Evolutionary conservation across 1,284 basidiomycete genomes (phyloP), one percentile per base, ranked within the genome.

Genomic region (Cutaneotrichosporon cavernicola): DNA sequence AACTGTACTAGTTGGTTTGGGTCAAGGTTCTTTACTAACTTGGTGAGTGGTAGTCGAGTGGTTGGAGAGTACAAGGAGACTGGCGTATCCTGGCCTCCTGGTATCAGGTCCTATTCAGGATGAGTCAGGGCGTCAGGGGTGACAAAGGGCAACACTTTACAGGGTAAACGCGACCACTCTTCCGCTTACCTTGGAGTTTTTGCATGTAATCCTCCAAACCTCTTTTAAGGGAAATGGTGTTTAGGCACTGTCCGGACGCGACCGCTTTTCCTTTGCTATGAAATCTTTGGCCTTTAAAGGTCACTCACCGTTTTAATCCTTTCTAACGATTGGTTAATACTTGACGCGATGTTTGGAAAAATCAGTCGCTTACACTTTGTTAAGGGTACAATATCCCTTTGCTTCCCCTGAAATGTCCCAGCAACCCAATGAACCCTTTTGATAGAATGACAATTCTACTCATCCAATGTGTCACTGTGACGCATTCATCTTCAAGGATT

Each of bases 321-420:
- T 38, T 14, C n/a, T 34, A 11, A 3, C 32, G 18, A 55, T 55
- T 55, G 53, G 53, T 18, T 13, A 10, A 11, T 1, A 3, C 10
- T n/a, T 22, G n/a, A 36, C 34, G 32, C 53, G 53, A 55, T 55
- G 53, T 55, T 55, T 55, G 14, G 53, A 18, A 38, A 55, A 38
- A 55, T 22, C 32, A 38, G n/a, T 32, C 30, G 30, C 31, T 30
- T 11, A 26, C 30, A 30, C 31, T 30, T 11, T 30, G 50, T 30
- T 26, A 51, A 30, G 50, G 50, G 50, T 26, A 30, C 11, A 26
- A 26, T 26, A 26, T 26, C 26, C 26, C 26, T 26, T 26, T 26
- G 26, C 2, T 7, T 51, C 11, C 22, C 49, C 49, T 26, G 49
- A 51, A 13, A 26, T 21, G 47, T 50, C 21, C 21, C n/a, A 26